Evolutionary conservation across 768 basidiomycete genomes (phyloP).

Genomic region (Rossbeevera mucosa): DNA sequence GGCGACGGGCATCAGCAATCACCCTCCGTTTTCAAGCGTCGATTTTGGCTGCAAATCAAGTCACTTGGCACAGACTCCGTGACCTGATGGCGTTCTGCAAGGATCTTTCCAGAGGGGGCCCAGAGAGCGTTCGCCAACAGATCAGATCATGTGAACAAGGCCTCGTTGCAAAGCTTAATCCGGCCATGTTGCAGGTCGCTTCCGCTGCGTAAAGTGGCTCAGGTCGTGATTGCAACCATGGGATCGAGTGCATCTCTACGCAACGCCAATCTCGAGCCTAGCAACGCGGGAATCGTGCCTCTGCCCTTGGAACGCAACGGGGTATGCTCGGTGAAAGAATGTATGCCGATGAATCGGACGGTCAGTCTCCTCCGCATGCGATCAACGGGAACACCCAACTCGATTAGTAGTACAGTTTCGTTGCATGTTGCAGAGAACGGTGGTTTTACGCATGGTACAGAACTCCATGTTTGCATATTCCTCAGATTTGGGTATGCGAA

Average conservation of each 20-base stretch:
- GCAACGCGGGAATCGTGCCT: slow-evolving; percentile 29
- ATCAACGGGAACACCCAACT: slow-evolving; percentile 42
- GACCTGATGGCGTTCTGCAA: background rate
- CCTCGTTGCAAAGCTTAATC: background rate
- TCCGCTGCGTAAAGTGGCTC: slow-evolving; percentile 4
- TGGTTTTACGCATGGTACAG: slow-evolving; percentile 20
- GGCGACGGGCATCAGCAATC: slow-evolving; percentile 2
- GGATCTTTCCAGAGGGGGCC: background rate
- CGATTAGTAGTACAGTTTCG: slow-evolving; percentile 32
- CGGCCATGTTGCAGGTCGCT: slow-evolving; percentile 2
- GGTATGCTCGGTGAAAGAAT: slow-evolving; percentile 26
- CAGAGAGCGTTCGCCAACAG: slow-evolving; percentile 2
- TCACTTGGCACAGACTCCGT: slow-evolving; percentile 1
- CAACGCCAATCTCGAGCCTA: slow-evolving; percentile 22
- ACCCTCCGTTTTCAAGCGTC: slow-evolving; percentile 1
- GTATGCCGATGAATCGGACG: background rate
- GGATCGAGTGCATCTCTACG: background rate
- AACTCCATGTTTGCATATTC: slow-evolving; percentile 18
- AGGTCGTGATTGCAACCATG: background rate
- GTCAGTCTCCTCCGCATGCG: slow-evolving; percentile 24
- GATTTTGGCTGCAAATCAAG: background rate
- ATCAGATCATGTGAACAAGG: background rate
- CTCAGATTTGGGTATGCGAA: slow-evolving; percentile 23
- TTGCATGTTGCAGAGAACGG: slow-evolving; percentile 20
- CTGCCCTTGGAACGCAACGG: slow-evolving; percentile 25